A percentile compares a stretch with the other conserved stretches of the same genome.
phyloP scores from a whole-genome alignment of 2,329 filamentous ascomycete species.

The Aspergillus chevalieri region DNA sequence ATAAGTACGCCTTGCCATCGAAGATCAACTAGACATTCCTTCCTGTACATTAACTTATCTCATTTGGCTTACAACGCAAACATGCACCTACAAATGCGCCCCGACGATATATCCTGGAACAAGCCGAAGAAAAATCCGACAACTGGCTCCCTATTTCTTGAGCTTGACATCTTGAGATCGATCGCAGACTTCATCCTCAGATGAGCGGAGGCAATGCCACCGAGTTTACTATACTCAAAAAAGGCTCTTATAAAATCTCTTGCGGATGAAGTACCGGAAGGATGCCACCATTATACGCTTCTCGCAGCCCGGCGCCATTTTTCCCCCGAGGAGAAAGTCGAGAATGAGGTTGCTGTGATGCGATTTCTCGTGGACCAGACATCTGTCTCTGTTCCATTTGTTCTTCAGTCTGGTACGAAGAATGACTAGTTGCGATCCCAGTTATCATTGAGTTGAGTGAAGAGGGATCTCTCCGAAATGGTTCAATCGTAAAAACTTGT shows the following conservation, averaged over 20 bases:
- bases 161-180: not conserved
- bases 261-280: conserved; percentile 15
- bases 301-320: conserved; percentile 10
- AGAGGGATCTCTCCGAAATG: too few species aligned
- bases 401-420: conserved; percentile 11
- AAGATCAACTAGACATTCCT: not conserved
- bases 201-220: not conserved
- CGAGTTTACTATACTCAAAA: conserved; percentile 4
- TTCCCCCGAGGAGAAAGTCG: conserved; percentile 24
- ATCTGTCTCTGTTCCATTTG: conserved; percentile 12
- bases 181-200: conserved; percentile 9
- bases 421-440: not conserved
- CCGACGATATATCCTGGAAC: conserved; percentile 12
- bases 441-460: too few species aligned
- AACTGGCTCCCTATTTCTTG: conserved; percentile 9
- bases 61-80: not conserved
- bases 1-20: not conserved
- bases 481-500: too few species aligned
- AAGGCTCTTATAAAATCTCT: conserved; percentile 16
- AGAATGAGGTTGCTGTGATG: conserved; percentile 15
- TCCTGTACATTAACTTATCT: not conserved
- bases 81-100: not conserved
- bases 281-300: conserved; percentile 16
- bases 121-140: conserved; percentile 11
- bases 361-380: conserved; percentile 11